Evolutionary conservation across 306 rosid genomes (phyloP), one percentile per base, ranked within the genome.

Genomic region (Comarum palustre): DNA sequence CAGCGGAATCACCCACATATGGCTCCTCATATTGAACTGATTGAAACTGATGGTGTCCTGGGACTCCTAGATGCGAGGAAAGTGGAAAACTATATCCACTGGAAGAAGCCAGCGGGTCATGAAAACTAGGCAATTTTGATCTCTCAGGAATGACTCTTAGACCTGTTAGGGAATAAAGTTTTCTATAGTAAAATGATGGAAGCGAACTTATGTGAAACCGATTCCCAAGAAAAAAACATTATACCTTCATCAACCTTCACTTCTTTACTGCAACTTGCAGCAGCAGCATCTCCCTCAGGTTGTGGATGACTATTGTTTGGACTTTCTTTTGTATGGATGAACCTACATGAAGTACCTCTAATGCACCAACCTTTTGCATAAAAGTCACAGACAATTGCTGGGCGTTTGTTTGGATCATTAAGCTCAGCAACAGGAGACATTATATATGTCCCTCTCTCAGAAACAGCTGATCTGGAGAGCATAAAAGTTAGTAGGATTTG

Each of bases 351-450:
- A 83, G 80, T 79, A 73, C 97, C 97, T 82, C 82, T 85, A 74
- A 91, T 88, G 79, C 99, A 94, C 99, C 99, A 94, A 22, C 99
- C 99, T 77, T 94, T 85, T 34, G 96, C 89, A 69, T 80, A 91
- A 81, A 91, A 91, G 58, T 78, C 90, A 50, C 99, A 94, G 61
- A 82, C 32, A 60, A 87, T 79, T 32, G 83, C 82, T 9, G 83
- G 86, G 22, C 79, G 83, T 71, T 91, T 85, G 78, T 84, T 83
- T 82, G 73, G 82, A 43, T 78, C 88, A 60, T 75, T 84, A 74
- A 68, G 82, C 68, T 81, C 90, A 60, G 84, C 86, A 74, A 71
- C 79, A 69, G 93, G 88, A 70, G 96, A 76, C 60, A 54, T 67
- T 78, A 74, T 80, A 74, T 72, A 73, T 62, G 79, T 62, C 82